Conservation (phyloP, 345 rosid species). For the Aegle marmelos region DNA sequence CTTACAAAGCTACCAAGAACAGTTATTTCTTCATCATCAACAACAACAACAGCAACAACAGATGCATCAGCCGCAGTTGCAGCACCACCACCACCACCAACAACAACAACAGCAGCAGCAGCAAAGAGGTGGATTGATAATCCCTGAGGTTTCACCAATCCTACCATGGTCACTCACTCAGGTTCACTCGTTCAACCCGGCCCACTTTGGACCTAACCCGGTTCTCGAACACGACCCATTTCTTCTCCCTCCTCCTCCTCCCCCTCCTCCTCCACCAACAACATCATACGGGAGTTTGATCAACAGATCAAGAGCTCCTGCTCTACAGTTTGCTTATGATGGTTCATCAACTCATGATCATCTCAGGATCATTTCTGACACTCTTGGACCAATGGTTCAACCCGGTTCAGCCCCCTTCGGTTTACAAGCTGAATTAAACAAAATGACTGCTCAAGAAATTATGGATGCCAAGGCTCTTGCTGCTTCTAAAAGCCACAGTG, state of each 20-base stretch:
- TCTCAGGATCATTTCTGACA: slow-evolving; percentile 74
- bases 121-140: slow-evolving; percentile 34
- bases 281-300: slow-evolving; percentile 59
- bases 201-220: slow-evolving; percentile 30
- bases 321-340: slow-evolving; percentile 63
- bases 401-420: slow-evolving; percentile 69
- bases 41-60: slow-evolving; percentile 43
- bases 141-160: slow-evolving; percentile 58
- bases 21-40: slow-evolving; percentile 54
- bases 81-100: slow-evolving; percentile 31
- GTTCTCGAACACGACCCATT: slow-evolving; percentile 59
- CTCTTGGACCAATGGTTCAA: slow-evolving; percentile 67
- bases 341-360: slow-evolving; percentile 58
- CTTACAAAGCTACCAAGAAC: slow-evolving; percentile 66
- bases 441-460: slow-evolving; percentile 93
- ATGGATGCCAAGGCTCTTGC: slow-evolving; percentile 99
- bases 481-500: slow-evolving; percentile 97
- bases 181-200: slow-evolving; percentile 31
- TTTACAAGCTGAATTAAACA: slow-evolving; percentile 75
- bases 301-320: slow-evolving; percentile 53
- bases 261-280: slow-evolving; percentile 62
- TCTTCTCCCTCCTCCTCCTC: slow-evolving; percentile 65
- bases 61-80: not conserved
- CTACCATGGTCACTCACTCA: slow-evolving; percentile 57
- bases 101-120: slow-evolving; percentile 42